Base-by-base conservation (phyloP, 345 rosid genomes). In the Schrenkiella parvula region DNA sequence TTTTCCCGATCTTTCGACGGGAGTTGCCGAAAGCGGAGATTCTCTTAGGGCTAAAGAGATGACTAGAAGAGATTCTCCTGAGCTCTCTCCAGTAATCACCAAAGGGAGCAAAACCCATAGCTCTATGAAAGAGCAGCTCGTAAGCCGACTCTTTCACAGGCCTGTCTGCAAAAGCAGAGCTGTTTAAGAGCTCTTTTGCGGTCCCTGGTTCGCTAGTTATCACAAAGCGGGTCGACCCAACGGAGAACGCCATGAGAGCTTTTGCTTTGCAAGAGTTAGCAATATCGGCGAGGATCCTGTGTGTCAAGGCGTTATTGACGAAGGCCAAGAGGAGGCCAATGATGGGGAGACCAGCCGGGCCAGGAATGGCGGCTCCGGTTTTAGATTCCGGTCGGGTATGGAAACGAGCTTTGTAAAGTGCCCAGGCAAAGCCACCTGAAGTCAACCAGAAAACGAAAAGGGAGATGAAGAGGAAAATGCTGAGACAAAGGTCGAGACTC, bases 121-220 rank as follows among this genome's bases (percentile, higher is more conserved):
- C 91, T 44, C 95, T 81, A 18, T 92, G 83, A 39, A 89, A 92
- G 10, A 92, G 76, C 11, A 92, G 83, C 81, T 86, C 92, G 57
- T 88, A 92, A 22, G 96, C 96, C 0, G 96, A 92, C 64, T 92
- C 92, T 78, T 92, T 92, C 17, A 90, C 80, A 0, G 98, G 96
- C 22, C 98, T 75, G 73, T 92, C 93, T 3, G 87, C 90, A 17
- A 92, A 92, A 42, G 88, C 92, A 0, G 91, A 82, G 78, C 88
- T 92, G 76, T 72, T 82, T n/a, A 92, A 65, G 51, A 92, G 80
- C 81, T 84, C 98, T 25, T 78, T 92, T 0, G 91, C 96, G 0
- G 84, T 79, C 21, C 82, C 90, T 1, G 95, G 87, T 26, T 89
- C 68, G 56, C 96, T 87, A 2, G 86, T 76, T 43, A 92, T 83